Percentiles rank a stretch among this genome's conserved stretches.
phyloP scores from a whole-genome alignment of 2,329 filamentous ascomycete species.

The Aspergillus felis region DNA sequence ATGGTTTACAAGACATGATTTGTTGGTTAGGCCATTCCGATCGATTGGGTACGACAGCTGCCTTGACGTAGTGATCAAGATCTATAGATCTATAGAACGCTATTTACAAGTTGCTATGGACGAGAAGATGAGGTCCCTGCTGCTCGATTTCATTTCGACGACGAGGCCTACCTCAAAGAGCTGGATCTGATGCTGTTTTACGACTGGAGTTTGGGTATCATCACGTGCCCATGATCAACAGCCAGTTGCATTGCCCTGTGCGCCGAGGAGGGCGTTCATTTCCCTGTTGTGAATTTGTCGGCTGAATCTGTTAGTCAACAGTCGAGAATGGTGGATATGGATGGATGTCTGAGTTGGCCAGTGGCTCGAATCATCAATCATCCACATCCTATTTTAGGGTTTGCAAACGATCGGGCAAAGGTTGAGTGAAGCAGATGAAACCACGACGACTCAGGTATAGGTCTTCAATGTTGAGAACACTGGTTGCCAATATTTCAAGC shows the following conservation, averaged over 20 bases:
- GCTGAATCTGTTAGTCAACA: not conserved
- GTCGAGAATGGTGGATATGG: not conserved
- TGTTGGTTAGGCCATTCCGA: not conserved
- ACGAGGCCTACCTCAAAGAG: too few species aligned
- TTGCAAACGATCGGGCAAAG: not conserved
- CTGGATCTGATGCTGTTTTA: not conserved
- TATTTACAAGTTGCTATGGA: not conserved
- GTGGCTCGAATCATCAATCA: not conserved
- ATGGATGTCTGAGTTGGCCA: not conserved
- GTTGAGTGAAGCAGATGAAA: not conserved
- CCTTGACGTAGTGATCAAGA: not conserved
- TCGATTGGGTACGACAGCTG: not conserved
- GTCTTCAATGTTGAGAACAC: not conserved
- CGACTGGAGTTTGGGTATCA: not conserved
- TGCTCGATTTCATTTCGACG: not conserved
- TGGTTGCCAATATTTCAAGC: not conserved
- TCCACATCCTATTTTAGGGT: not conserved
- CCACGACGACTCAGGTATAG: not conserved
- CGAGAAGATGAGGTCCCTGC: not conserved
- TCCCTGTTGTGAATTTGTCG: not conserved
- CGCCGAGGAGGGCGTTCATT: not conserved
- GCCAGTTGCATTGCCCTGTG: not conserved
- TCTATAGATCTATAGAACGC: not conserved
- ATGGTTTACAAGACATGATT: not conserved
- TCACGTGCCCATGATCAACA: not conserved